phyloP scores from a whole-genome alignment of 176 grass and related monocot genomes.

The Olyra latifolia region DNA sequence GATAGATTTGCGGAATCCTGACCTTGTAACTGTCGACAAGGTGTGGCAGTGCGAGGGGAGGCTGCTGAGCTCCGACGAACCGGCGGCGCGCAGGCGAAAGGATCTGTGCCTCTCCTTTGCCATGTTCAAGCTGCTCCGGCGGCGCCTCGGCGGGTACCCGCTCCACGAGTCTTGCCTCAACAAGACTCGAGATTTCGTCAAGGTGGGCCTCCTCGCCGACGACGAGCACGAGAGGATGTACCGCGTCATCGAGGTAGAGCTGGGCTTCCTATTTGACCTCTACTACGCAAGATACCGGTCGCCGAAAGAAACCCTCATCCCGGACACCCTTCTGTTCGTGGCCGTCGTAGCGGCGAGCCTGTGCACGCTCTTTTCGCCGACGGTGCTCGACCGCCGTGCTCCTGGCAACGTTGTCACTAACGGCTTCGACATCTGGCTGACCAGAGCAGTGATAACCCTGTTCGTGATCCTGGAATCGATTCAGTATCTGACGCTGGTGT shows the following conservation, averaged over 20 bases:
- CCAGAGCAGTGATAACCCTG: background rate
- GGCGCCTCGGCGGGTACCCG: background rate
- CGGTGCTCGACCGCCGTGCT: background rate
- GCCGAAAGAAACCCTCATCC: background rate
- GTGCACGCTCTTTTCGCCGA: background rate
- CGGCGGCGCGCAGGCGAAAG: background rate
- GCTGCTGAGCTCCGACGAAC: background rate
- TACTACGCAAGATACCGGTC: slow-evolving; percentile 27
- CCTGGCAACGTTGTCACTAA: background rate
- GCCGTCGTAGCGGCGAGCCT: background rate
- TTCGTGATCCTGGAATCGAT: background rate
- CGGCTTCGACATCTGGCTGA: slow-evolving; percentile 5
- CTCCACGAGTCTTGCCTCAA: background rate
- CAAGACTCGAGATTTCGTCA: slow-evolving; percentile 20
- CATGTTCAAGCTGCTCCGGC: slow-evolving; percentile 25
- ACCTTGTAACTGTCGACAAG: background rate
- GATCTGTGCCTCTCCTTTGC: slow-evolving; percentile 14
- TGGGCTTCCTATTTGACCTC: slow-evolving; percentile 25
- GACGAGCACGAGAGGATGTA: background rate
- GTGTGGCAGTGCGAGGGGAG: background rate
- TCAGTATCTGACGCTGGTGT: background rate
- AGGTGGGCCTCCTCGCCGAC: background rate
- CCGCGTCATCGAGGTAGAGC: slow-evolving; percentile 13
- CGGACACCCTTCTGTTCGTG: background rate
- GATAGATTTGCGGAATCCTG: background rate